Evolutionary conservation across 2,329 filamentous ascomycete species (phyloP).

Genomic region (Alternaria sp.): DNA sequence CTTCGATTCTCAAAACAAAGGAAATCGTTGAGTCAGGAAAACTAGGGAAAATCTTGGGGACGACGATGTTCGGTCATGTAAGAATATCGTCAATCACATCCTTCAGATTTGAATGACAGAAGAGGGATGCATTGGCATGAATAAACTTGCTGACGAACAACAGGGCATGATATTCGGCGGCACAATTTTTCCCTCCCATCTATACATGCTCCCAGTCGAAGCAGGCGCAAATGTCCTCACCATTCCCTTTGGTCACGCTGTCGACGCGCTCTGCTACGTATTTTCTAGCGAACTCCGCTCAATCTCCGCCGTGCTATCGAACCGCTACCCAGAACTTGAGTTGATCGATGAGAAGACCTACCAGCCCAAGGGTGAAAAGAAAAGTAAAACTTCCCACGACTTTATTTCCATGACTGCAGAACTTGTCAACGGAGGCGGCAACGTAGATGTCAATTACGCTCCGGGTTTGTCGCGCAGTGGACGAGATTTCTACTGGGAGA

Average conservation of each 20-base stretch:
- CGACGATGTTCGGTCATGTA: slow-evolving; percentile 41
- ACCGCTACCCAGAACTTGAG: slow-evolving; percentile 29
- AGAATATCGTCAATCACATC: background rate
- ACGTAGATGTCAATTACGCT: slow-evolving; percentile 37
- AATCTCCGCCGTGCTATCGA: slow-evolving; percentile 39
- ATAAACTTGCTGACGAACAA: background rate
- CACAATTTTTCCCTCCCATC: slow-evolving; percentile 33
- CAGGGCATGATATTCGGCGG: slow-evolving; percentile 36
- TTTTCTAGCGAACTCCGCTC: slow-evolving; percentile 37
- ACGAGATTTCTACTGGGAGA: slow-evolving; percentile 47
- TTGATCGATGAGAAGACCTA: slow-evolving; percentile 29
- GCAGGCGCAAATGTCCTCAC: slow-evolving; percentile 57
- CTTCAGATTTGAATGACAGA: background rate
- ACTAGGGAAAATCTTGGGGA: slow-evolving; percentile 56
- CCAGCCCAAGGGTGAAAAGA: slow-evolving; percentile 23
- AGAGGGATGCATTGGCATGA: background rate
- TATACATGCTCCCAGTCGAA: slow-evolving; percentile 61
- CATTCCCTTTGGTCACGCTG: slow-evolving; percentile 51
- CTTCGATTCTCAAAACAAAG: slow-evolving; percentile 54
- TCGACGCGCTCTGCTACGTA: slow-evolving; percentile 44
- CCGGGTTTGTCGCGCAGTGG: slow-evolving; percentile 30
- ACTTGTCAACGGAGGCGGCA: slow-evolving; percentile 33
- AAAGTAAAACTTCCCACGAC: slow-evolving; percentile 42
- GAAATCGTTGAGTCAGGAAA: slow-evolving; percentile 54
- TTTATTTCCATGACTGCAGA: slow-evolving; percentile 35